Percentiles rank a stretch among this genome's conserved stretches.
Evolutionary conservation across 257 asterid genomes (phyloP).

Genomic region (Fraxinus cuspidata): DNA sequence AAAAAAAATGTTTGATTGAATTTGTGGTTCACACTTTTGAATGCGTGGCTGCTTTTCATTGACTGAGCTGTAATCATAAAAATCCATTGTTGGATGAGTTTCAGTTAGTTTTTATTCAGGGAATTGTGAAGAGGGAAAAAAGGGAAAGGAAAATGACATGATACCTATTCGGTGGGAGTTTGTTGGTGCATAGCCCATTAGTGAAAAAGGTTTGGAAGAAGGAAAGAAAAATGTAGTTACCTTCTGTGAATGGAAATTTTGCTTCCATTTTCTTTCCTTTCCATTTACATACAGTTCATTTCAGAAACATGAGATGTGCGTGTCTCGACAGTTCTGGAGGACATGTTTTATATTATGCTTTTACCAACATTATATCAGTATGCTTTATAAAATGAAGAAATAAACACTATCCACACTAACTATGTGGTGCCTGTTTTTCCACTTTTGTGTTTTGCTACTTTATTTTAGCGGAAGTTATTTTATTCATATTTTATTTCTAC

Average conservation of each 20-base stretch:
- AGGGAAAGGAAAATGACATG: background rate
- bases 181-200: background rate
- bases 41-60: background rate
- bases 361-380: background rate
- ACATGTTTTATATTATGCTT: background rate
- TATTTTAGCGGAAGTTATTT: slow-evolving; percentile 3
- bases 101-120: background rate
- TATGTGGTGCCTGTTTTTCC: slow-evolving; percentile 2
- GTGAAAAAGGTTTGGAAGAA: background rate
- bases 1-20: background rate
- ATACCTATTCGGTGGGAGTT: slow-evolving; percentile 8
- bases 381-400: background rate
- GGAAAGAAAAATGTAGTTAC: background rate
- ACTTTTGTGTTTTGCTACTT: background rate
- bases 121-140: background rate
- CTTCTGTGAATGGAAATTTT: background rate
- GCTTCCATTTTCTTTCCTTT: background rate
- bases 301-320: background rate
- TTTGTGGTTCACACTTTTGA: background rate
- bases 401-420: background rate
- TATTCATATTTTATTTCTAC: slow-evolving; percentile 9
- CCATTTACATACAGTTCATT: background rate
- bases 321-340: background rate
- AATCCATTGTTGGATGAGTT: background rate
- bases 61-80: background rate